Evolutionary conservation across 177 flowering plant species (phyloP), one percentile per base, ranked within the genome.

Genomic region (Telopea speciosissima): DNA sequence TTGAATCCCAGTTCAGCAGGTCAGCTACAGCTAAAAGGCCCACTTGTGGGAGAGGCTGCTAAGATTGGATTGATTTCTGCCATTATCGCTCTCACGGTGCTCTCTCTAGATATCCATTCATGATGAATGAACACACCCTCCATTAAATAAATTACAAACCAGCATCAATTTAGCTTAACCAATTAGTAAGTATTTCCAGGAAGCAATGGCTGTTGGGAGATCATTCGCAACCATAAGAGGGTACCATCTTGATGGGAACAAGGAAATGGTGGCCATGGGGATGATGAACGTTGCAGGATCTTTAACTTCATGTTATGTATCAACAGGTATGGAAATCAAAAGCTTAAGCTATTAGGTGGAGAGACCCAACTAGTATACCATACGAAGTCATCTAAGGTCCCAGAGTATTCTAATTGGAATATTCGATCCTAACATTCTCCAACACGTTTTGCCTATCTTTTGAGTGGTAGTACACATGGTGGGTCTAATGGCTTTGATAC

Each of bases 221-320:
- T 85, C 92, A 28, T 91, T 91, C 62, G 96, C 96, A 67, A 76
- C 92, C 33, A 79, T 92, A 6, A 90, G 79, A 70, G 93, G 91
- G 56, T 92, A 92, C 74, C 89, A 86, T 25, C 69, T 92, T 54
- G 91, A 88, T 73, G 97, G 97, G 36, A 92, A 90, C 85, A 90
- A 85, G 69, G 97, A 92, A 76, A 90, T 92, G 97, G 67, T 87
- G n/a, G 93, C 96, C 49, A 86, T 92, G 86, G 97, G 96, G 24
- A 80, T 79, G 74, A 87, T 84, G 88, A 92, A 92, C 84, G 74
- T 89, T 62, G 87, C 72, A 11, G 97, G 97, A 44, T 91, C 97
- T 24, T 49, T 85, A 24, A 79, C 90, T 73, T 92, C 96, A 61
- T 92, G 97, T 72, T 92, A 92, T 77, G 85, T 88, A 4, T 92